Evolutionary conservation across 2,329 filamentous ascomycete species (phyloP), one percentile per base, ranked within the genome.

Genomic region (Epicoccum nigrum): DNA sequence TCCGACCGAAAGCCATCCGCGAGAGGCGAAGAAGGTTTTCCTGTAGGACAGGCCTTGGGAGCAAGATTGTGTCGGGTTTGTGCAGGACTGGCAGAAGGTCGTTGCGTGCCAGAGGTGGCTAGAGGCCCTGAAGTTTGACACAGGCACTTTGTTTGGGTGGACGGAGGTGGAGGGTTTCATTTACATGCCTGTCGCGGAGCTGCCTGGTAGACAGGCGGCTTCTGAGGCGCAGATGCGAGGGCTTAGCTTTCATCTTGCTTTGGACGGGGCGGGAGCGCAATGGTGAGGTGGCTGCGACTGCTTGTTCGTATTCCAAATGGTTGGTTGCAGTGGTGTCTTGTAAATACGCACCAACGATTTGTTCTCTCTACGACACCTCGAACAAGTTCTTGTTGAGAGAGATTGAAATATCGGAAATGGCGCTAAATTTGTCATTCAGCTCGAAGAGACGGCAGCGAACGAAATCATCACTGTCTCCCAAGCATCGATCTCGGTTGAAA

Each of bases 1-100:
- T 69, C 94, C 94, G 0, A 85, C 78, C 23, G 93, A 97, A 74
- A 91, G 90, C 37, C 81, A 87, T 58, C 79, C 89, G 1, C 86
- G 84, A 59, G 91, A 97, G 46, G 90, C 92, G 6, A 63, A 56
- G 45, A 71, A 70, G 44, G 69, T 73, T 27, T 64, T 69, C 21
- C 54, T 73, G 51, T 73, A 65, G 59, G 31, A 42, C 32, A 51
- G 42, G 33, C 32, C 19, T 17, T 32, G 17, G n/a, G 23, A 42
- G 31, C 25, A 25, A 8, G 28, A 33, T 20, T 32, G 20, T 1
- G 35, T 51, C 7, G 46, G 39, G 8, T 20, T 20, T 6, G 33
- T 44, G 11, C 25, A n/a, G 8, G 19, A 28, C 13, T 41, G 45
- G 37, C 16, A 19, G 6, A 9, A 20, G 11, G 16, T 6, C 7